phyloP scores from a whole-genome alignment of 768 basidiomycete genomes.

The Gymnopilus dilepis region DNA sequence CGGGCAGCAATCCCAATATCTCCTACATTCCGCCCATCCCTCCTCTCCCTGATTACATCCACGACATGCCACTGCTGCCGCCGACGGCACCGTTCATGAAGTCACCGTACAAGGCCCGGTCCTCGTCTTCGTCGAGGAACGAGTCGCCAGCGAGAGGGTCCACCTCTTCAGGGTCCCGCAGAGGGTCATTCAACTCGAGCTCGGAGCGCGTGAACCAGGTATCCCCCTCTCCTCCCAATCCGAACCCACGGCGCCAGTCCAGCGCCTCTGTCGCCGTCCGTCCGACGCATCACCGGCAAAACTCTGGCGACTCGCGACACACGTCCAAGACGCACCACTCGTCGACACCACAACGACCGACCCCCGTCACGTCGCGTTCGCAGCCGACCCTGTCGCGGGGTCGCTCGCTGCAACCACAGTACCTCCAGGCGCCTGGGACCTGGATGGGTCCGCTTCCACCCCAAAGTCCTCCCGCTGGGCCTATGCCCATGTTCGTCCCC shows the following conservation, averaged over 20 bases:
- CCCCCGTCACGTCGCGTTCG: slow-evolving; percentile 30
- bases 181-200: slow-evolving; percentile 42
- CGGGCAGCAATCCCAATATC: slow-evolving; percentile 43
- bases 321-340: slow-evolving; percentile 17
- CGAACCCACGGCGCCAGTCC: slow-evolving; percentile 20
- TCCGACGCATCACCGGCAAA: slow-evolving; percentile 27
- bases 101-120: slow-evolving; percentile 55
- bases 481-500: slow-evolving; percentile 29
- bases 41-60: slow-evolving; percentile 48
- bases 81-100: slow-evolving; percentile 81
- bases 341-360: slow-evolving; percentile 17
- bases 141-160: slow-evolving; percentile 39
- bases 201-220: slow-evolving; percentile 32
- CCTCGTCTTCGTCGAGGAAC: slow-evolving; percentile 29
- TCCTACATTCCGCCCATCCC: slow-evolving; percentile 44
- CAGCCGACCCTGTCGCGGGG: slow-evolving; percentile 32
- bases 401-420: slow-evolving; percentile 33
- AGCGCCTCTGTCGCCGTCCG: slow-evolving; percentile 12
- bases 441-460: slow-evolving; percentile 48
- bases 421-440: slow-evolving; percentile 39
- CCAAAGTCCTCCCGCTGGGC: slow-evolving; percentile 29
- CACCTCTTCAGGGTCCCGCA: slow-evolving; percentile 41
- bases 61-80: slow-evolving; percentile 74
- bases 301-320: slow-evolving; percentile 33
- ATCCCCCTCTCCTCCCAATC: slow-evolving; percentile 24